phyloP scores from a whole-genome alignment of 2,329 filamentous ascomycete genomes.

The Phyllosticta citrichinensis region DNA sequence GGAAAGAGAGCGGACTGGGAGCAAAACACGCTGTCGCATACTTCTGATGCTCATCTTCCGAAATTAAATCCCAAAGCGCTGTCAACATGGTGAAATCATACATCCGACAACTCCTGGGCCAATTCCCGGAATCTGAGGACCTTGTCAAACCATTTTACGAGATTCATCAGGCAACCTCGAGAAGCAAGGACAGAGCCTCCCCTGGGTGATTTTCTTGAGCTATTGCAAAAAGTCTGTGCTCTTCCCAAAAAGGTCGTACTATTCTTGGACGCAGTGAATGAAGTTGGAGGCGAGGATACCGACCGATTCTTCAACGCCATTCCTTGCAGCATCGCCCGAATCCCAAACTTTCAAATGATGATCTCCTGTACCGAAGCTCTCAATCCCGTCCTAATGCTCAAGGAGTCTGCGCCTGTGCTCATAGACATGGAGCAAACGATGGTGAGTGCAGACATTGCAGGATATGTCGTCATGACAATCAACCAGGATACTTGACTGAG shows the following conservation, averaged over 20 bases:
- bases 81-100: neutral
- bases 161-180: too few species aligned
- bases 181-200: too few species aligned
- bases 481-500: neutral
- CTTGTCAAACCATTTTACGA: neutral
- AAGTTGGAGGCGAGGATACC: neutral
- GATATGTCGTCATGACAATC: neutral
- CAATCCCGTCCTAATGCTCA: neutral
- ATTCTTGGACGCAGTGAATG: neutral
- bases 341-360: neutral
- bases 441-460: neutral
- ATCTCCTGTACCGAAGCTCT: neutral
- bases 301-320: neutral
- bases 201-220: too few species aligned
- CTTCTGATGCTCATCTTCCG: neutral
- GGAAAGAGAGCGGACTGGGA: neutral
- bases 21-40: neutral
- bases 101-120: neutral
- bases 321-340: neutral
- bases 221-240: neutral
- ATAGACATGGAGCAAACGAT: neutral
- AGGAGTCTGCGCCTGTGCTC: neutral
- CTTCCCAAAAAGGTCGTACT: neutral
- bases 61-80: neutral
- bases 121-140: neutral